Evolutionary conservation across 106 monocot genomes (phyloP).

Genomic region (Phalaenopsis aphrodite): DNA sequence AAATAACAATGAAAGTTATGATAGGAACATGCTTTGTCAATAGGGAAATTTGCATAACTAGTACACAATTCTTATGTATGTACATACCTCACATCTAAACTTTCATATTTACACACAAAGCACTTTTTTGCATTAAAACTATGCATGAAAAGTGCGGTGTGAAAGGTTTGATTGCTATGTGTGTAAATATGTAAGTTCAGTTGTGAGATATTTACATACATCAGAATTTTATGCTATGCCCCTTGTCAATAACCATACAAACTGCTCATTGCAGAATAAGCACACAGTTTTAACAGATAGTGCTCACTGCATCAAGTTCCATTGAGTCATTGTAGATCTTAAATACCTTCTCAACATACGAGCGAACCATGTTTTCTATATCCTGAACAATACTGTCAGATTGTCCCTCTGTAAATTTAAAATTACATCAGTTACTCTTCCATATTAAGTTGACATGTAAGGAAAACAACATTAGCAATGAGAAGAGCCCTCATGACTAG

Average conservation of each 20-base stretch:
- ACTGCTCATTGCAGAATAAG: background rate
- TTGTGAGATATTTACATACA: too few species aligned
- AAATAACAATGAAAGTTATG: background rate
- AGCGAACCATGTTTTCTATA: constrained; percentile 97
- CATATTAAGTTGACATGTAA: background rate
- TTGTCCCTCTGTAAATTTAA: constrained; percentile 64
- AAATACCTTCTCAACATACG: constrained; percentile 93
- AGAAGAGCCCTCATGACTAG: background rate
- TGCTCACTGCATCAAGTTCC: background rate
- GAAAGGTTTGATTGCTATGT: too few species aligned
- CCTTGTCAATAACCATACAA: background rate
- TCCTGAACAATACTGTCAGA: constrained; percentile 87
- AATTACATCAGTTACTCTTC: background rate
- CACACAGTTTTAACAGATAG: background rate
- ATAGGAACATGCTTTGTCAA: background rate
- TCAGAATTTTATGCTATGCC: too few species aligned
- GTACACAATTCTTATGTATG: too few species aligned
- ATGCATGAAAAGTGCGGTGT: too few species aligned
- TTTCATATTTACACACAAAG: too few species aligned
- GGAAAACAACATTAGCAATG: background rate
- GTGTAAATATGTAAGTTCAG: too few species aligned
- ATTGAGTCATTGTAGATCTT: background rate
- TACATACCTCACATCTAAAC: too few species aligned
- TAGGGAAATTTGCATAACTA: too few species aligned
- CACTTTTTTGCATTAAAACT: too few species aligned